Evolutionary conservation across 1,284 basidiomycete species (phyloP).

Genomic region (Grifola frondosa): DNA sequence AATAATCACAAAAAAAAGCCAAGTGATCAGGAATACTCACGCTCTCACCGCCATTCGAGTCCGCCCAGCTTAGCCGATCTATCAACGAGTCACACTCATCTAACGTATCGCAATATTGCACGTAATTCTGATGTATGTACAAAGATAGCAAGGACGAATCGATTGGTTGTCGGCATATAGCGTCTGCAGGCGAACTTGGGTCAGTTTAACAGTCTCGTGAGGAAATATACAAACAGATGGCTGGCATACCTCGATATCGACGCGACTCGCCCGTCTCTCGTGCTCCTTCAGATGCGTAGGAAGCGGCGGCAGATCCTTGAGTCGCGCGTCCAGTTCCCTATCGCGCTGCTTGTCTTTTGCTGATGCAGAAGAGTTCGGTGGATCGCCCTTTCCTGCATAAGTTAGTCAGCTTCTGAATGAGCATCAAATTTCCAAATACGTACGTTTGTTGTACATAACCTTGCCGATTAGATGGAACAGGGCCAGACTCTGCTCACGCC

Average conservation of each 20-base stretch:
- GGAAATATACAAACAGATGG: not conserved
- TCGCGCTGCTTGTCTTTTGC: constrained; percentile 59
- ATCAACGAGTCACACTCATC: constrained; percentile 73
- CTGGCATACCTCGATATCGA: constrained; percentile 73
- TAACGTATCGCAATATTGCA: constrained; percentile 77
- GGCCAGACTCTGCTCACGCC: constrained; percentile 82
- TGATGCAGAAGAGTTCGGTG: constrained; percentile 48
- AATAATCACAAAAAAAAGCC: not conserved
- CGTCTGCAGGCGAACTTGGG: constrained; percentile 39
- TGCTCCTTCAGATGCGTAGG: constrained; percentile 60
- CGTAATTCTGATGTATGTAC: constrained; percentile 94
- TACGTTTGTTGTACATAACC: constrained; percentile 94
- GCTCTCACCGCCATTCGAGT: constrained; percentile 72
- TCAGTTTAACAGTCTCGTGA: not conserved
- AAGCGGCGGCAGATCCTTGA: constrained; percentile 52
- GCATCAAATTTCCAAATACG: constrained; percentile 22
- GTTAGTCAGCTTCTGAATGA: not conserved
- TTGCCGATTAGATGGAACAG: constrained; percentile 95
- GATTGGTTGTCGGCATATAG: constrained; percentile 85
- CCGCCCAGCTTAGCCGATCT: constrained; percentile 82
- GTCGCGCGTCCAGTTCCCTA: constrained; percentile 48
- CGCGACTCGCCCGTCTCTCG: constrained; percentile 69
- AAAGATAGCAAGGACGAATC: constrained; percentile 86
- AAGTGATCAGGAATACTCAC: constrained; percentile 30
- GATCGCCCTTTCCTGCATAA: constrained; percentile 68